Conservation (phyloP, 345 rosid genomes). For the Aquilaria malaccensis region DNA sequence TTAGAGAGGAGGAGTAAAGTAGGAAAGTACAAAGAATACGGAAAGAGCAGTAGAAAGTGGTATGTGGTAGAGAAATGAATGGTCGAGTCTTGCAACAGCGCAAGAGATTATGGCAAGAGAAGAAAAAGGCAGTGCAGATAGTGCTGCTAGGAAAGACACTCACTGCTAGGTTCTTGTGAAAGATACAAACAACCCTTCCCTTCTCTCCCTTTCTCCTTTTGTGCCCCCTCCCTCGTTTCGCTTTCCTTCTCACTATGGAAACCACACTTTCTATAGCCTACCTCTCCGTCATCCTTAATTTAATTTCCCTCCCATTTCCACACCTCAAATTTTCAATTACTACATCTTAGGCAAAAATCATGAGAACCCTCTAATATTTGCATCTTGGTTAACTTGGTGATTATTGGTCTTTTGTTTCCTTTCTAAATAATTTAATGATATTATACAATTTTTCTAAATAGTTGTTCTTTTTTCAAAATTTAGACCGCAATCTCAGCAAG, state of each 20-base stretch:
- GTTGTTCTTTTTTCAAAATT: no score
- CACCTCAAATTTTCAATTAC: not conserved
- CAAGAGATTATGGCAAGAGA: not conserved
- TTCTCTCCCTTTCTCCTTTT: not conserved
- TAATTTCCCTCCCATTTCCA: not conserved
- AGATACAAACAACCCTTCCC: not conserved
- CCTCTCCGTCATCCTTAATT: not conserved
- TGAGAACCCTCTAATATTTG: not conserved
- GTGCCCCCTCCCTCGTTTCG: not conserved
- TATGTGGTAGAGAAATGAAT: constrained; percentile 3
- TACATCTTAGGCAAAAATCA: not conserved
- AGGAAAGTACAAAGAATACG: constrained; percentile 8
- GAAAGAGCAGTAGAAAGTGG: not conserved
- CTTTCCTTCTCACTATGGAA: not conserved
- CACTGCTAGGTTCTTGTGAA: constrained; percentile 3
- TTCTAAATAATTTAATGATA: no score
- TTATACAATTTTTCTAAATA: no score
- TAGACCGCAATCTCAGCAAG: no score
- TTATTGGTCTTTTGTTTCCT: no score
- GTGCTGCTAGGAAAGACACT: not conserved
- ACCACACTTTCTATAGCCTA: not conserved
- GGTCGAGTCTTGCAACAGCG: constrained; percentile 16
- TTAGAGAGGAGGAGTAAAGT: not conserved
- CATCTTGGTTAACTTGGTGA: no score
- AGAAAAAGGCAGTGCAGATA: not conserved